Percentiles rank a stretch among this genome's conserved stretches.
These are phyloP conservation scores for Saksenaea oblongispora DNA, from an alignment of 371 early-diverging fungal genomes.

Conservation along the genomic window DNA sequence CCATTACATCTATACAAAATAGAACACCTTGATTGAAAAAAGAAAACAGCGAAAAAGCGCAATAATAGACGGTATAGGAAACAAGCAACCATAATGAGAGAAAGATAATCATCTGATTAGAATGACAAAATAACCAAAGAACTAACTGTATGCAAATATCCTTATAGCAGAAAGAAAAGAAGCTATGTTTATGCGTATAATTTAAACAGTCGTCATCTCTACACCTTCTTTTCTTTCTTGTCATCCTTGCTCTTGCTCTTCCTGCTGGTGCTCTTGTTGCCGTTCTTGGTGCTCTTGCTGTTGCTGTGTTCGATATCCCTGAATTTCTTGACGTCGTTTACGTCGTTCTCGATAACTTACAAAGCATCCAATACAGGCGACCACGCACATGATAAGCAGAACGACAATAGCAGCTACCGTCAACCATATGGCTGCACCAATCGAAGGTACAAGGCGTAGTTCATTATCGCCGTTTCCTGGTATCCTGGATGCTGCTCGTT, in stretches of 20 bases:
- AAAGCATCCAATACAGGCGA: not conserved
- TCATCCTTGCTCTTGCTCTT: not conserved
- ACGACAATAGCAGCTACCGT: conserved; percentile 9
- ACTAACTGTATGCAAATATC: too few species aligned
- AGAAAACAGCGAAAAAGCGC: too few species aligned
- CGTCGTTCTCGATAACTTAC: not conserved
- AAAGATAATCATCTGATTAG: too few species aligned
- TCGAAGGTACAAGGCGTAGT: not conserved
- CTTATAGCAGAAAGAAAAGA: too few species aligned
- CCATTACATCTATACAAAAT: too few species aligned
- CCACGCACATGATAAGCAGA: not conserved
- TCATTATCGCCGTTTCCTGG: conserved; percentile 1
- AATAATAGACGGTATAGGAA: too few species aligned
- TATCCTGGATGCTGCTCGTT: conserved; percentile 1
- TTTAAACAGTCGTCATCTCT: not conserved
- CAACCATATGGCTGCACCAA: conserved; percentile 17
- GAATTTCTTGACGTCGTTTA: not conserved
- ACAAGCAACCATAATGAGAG: too few species aligned
- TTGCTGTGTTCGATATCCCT: not conserved
- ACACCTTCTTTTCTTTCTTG: not conserved
- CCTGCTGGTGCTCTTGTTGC: not conserved
- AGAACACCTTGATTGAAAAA: too few species aligned
- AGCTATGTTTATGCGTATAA: not conserved
- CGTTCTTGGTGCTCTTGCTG: not conserved
- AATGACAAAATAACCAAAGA: too few species aligned